Evolutionary conservation across 2,329 filamentous ascomycete species (phyloP), one percentile per base, ranked within the genome.

Genomic region (Neofusicoccum kwambonambiense): DNA sequence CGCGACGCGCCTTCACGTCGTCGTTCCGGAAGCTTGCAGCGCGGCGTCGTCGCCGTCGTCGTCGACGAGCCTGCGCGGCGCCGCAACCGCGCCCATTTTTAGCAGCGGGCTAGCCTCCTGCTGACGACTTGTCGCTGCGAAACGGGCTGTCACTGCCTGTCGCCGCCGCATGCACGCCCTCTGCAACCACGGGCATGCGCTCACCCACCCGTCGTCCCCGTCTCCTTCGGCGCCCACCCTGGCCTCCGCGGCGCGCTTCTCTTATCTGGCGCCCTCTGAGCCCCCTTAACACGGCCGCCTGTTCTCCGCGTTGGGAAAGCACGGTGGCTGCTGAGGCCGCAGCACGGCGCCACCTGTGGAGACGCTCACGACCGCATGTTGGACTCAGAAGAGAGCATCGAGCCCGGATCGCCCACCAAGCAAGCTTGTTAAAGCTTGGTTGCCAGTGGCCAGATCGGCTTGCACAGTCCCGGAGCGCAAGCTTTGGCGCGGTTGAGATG

Each of bases 341-440:
- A 13, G 22, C 54, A 58, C 34, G 39, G 54, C 54, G 41, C 54
- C 54, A 35, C 13, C 13, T 34, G 54, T 58, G 54, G 54, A 45
- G 54, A 17, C 54, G 3, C 44, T 34, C 41, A 45, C 54, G 39
- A 19, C 54, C 13, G 42, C 42, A 15, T 22, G 4, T 5, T 15
- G 22, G 34, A 37, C 37, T 15, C 13, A 37, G 3, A 11, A 31
- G 15, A 35, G 15, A 13, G 50, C 34, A 35, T 42, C 11, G 27
- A 39, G 19, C 13, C 41, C 41, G 31, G 54, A 58, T 58, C 54
- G 39, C 5, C 54, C 54, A 60, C 56, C 44, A 47, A 35, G 22
- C 15, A 41, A 60, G 56, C 56, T 60, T 60, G 31, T 60, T 27
- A 34, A 47, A 60, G 56, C 56, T 60, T 60, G 42, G 27, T 9